Percentiles rank a stretch among this genome's conserved stretches.
phyloP scores from a whole-genome alignment of 2,329 filamentous ascomycete species.

The Mycogone perniciosa region DNA sequence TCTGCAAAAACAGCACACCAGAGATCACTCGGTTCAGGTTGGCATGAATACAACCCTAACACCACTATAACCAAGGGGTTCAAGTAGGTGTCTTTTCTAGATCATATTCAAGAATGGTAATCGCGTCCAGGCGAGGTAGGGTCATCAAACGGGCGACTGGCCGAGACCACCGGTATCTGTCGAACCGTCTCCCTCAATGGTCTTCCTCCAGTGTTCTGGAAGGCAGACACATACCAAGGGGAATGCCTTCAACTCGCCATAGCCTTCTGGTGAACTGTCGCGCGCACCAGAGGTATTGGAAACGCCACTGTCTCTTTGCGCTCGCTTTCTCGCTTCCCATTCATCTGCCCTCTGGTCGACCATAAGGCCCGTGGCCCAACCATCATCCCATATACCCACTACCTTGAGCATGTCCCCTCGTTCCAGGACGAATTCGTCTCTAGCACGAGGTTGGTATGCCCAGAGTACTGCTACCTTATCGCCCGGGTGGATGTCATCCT shows the following conservation, averaged over 20 bases:
- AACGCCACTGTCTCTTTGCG: conserved; percentile 87
- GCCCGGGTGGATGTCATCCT: conserved; percentile 88
- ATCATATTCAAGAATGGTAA: not conserved
- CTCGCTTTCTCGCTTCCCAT: conserved; percentile 69
- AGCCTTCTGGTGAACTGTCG: conserved; percentile 54
- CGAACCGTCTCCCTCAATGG: conserved; percentile 81
- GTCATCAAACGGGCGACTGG: conserved; percentile 23
- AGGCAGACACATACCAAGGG: conserved; percentile 93
- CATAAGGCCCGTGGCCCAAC: conserved; percentile 91
- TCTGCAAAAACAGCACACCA: no score
- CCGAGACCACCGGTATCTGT: conserved; percentile 52
- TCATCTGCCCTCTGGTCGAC: conserved; percentile 79
- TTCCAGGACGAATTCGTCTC: conserved; percentile 88
- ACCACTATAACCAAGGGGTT: not conserved
- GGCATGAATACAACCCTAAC: not conserved
- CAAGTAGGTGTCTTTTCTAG: not conserved
- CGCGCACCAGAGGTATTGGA: conserved; percentile 67
- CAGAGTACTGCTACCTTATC: conserved; percentile 88
- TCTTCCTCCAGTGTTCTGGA: conserved; percentile 93
- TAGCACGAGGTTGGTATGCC: conserved; percentile 92
- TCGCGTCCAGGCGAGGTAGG: not conserved
- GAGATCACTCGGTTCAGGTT: not conserved
- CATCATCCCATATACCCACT: conserved; percentile 97
- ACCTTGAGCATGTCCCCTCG: conserved; percentile 97
- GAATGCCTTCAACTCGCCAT: conserved; percentile 92